These are phyloP conservation scores for Candida silvicultrix DNA, from an alignment of 805 yeast genomes.

Conservation along the genomic window DNA sequence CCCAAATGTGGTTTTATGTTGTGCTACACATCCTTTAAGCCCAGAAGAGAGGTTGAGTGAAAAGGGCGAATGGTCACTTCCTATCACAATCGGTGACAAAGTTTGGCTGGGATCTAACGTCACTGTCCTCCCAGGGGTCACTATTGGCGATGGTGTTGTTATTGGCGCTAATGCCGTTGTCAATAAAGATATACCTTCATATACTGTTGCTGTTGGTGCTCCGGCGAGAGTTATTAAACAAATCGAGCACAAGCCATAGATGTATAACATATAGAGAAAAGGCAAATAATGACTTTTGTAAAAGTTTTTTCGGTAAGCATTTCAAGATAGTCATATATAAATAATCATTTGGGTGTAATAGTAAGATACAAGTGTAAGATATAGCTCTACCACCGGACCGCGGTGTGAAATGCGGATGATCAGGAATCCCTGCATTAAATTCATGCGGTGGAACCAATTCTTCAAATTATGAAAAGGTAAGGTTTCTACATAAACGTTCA, in stretches of 20 bases:
- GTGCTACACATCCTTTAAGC: conserved; percentile 63
- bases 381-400: no score
- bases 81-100: conserved; percentile 53
- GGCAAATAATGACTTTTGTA: no score
- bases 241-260: not conserved
- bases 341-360: no score
- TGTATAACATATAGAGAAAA: no score
- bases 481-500: no score
- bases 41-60: conserved; percentile 31
- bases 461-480: no score
- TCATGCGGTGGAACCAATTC: no score
- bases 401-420: no score
- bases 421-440: no score
- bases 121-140: conserved; percentile 57
- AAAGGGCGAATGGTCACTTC: conserved; percentile 44
- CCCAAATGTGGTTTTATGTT: conserved; percentile 52
- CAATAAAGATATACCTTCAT: conserved; percentile 46
- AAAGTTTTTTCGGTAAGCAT: no score
- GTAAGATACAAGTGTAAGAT: no score
- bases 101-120: conserved; percentile 64
- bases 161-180: conserved; percentile 70
- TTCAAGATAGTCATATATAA: no score
- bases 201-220: conserved; percentile 55
- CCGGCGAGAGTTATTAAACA: conserved; percentile 46
- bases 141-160: conserved; percentile 53